Evolutionary conservation across 2,329 filamentous ascomycete species (phyloP).

Genomic region (Seiridium unicorne): DNA sequence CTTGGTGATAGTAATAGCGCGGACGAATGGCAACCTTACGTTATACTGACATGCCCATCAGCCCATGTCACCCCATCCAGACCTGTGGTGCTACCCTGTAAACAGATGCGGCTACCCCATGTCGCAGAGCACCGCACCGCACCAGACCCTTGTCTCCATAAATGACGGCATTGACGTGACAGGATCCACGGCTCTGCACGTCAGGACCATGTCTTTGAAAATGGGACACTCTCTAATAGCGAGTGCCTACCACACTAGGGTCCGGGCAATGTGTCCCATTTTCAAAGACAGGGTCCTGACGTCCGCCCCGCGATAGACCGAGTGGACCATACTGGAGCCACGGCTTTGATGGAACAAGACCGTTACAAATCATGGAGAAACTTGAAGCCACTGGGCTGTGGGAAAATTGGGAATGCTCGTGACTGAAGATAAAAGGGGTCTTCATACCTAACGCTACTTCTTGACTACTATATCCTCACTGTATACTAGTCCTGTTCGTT

Average conservation of each 20-base stretch:
- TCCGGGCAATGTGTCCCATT: no score
- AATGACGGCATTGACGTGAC: neutral
- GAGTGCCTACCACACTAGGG: no score
- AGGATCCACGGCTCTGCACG: neutral
- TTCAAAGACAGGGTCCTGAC: neutral
- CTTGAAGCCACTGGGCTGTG: neutral
- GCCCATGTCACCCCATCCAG: no score
- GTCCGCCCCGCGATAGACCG: neutral
- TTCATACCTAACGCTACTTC: no score
- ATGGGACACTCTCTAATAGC: no score
- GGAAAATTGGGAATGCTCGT: neutral
- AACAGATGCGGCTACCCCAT: neutral
- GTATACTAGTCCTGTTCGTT: neutral
- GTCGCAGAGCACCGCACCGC: neutral
- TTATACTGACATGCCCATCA: no score
- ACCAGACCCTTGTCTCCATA: neutral
- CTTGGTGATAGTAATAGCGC: no score
- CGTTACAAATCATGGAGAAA: slow-evolving; percentile 4
- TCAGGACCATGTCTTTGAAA: neutral
- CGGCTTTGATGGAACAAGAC: neutral
- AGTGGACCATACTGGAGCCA: neutral
- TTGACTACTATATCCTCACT: neutral
- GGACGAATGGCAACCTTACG: no score
- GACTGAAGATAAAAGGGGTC: no score
- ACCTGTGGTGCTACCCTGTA: no score